Evolutionary conservation across 345 rosid species (phyloP), one percentile per base, ranked within the genome.

Genomic region (Garcia nutans): DNA sequence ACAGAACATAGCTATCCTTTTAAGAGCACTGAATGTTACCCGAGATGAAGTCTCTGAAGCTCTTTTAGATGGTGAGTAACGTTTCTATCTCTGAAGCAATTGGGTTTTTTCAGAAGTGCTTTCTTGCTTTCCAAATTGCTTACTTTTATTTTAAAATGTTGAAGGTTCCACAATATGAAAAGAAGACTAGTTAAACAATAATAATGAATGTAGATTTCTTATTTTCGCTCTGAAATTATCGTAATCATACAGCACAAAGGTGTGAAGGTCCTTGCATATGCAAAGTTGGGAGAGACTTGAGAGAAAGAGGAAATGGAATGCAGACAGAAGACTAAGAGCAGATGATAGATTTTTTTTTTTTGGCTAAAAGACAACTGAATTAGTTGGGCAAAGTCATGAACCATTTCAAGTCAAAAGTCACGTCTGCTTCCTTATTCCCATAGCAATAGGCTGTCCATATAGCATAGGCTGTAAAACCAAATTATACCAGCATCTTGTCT

Each of bases 41-140:
- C 79, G 92, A 82, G 99, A 96, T 74, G 98, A 91, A 68, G 98
- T 96, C 24, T 90, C 94, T 28, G 98, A 91, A 87, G 99, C 99
- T 84, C 97, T 96, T 74, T 78, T 88, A 62, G 98, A 96, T 83
- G 99, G 99, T 96, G 84, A 28, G 88, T 64, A 15, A n/a, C 79
- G 52, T 37, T 75, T 37, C 79, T 79, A 49, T 68, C 8, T 72
- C 57, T 45, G 17, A 37, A 52, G 23, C 45, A 10, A 24, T 68
- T 69, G n/a, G 50, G 24, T 31, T 76, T 70, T 70, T 61, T 6
- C 16, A 31, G 33, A 5, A 37, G 22, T 72, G 65, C 33, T 42
- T n/a, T 57, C 28, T 20, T 57, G 13, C 20, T 23, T 22, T 23
- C 11, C 22, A 41, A 42, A 65, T 17, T 12, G 26, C 1, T 47